Evolutionary conservation across 345 rosid genomes (phyloP), one percentile per base, ranked within the genome.

Genomic region (Eucalyptus sp.): DNA sequence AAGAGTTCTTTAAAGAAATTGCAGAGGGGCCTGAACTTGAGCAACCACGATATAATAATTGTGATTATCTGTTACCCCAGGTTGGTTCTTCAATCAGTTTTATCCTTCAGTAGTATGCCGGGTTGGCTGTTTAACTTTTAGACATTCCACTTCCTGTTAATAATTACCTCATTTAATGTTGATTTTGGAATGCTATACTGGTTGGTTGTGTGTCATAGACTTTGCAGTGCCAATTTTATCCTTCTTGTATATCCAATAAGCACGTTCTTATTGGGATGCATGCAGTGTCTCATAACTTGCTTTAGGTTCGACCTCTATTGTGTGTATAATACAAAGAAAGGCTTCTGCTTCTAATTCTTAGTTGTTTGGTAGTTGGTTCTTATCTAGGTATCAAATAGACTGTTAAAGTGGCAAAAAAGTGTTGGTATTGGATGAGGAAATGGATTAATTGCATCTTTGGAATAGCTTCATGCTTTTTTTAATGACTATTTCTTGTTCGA

Each of bases 1-100:
- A 92, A 83, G 97, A 93, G 87, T 51, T 94, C 48, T 85, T 94
- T 90, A 93, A 86, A 48, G 94, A 91, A 87, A 86, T 93, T 22
- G 52, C 80, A 8, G 93, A 90, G 64, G 95, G 90, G 89, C 88
- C 92, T 90, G 91, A 71, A 24, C 89, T 83, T 87, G 86, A 88
- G 79, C 91, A 62, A 46, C 88, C 60, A 27, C 92, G 43, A 86
- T 58, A 49, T 27, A 60, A 52, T 86, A 54, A 87, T 66, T 16
- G 11, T 90, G 56, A 62, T 85, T 22, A 49, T 25, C 6, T 81
- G 50, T 50, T 84, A 15, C 92, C 89, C 16, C 93, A 92, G 93
- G 94, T 95, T 87, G 89, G 93, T 88, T 76, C 83, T 76, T 37
- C 83, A 3, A 76, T 76, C 46, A 37, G 48, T 37, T 76, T 76